Evolutionary conservation across 768 basidiomycete genomes (phyloP).

Genomic region (Boletus rubroflammeus): DNA sequence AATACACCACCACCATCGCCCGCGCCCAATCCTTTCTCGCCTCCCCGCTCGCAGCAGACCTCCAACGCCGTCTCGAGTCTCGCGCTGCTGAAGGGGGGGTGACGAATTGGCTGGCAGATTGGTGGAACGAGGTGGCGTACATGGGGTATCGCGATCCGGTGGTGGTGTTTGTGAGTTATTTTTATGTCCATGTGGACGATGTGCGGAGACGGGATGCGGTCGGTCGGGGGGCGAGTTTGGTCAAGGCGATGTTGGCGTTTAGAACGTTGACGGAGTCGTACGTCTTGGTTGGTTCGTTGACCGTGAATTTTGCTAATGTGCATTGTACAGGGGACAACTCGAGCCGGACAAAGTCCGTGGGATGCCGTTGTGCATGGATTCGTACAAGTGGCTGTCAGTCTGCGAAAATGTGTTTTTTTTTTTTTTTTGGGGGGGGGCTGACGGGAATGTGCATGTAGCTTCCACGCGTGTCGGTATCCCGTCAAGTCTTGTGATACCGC

Average conservation of each 20-base stretch:
- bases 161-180: slow-evolving; percentile 92
- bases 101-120: slow-evolving; percentile 89
- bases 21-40: slow-evolving; percentile 65
- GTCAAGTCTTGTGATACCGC: slow-evolving; percentile 80
- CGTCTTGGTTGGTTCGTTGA: no score
- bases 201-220: slow-evolving; percentile 50
- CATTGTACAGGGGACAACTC: slow-evolving; percentile 56
- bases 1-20: slow-evolving; percentile 54
- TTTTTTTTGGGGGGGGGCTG: no score
- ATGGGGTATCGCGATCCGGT: slow-evolving; percentile 88
- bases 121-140: slow-evolving; percentile 96
- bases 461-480: slow-evolving; percentile 92
- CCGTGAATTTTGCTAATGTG: no score
- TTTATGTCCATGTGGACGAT: slow-evolving; percentile 83
- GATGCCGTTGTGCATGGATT: slow-evolving; percentile 81
- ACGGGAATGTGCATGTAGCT: slow-evolving; percentile 42
- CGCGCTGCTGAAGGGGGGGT: slow-evolving; percentile 59
- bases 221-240: slow-evolving; percentile 72
- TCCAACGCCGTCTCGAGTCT: slow-evolving; percentile 75
- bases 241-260: slow-evolving; percentile 86
- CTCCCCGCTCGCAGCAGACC: slow-evolving; percentile 62
- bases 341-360: slow-evolving; percentile 85
- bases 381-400: slow-evolving; percentile 89
- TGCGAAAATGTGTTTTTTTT: no score
- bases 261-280: slow-evolving; percentile 79